phyloP scores from a whole-genome alignment of 441 rosid species.

The Adansonia rubrostipa region DNA sequence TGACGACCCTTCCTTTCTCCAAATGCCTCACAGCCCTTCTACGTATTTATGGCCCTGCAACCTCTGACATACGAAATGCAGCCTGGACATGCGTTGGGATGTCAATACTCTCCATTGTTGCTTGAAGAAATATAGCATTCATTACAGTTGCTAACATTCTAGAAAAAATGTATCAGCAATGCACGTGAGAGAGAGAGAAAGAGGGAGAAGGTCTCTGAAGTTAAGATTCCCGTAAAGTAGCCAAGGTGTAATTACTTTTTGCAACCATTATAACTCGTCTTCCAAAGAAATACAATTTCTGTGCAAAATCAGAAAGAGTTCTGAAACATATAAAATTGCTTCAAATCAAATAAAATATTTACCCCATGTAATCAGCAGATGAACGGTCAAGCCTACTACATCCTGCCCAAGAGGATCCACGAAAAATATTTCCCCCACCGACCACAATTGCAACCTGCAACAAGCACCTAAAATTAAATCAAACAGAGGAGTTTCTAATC shows the following conservation, averaged over 20 bases:
- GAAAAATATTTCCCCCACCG: slow-evolving; percentile 96
- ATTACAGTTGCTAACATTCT: slow-evolving; percentile 95
- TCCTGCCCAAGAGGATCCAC: slow-evolving; percentile 93
- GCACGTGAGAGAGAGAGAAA: not conserved
- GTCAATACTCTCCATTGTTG: slow-evolving; percentile 94
- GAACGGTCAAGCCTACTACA: slow-evolving; percentile 94
- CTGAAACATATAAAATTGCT: slow-evolving; percentile 1
- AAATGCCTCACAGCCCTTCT: slow-evolving; percentile 86
- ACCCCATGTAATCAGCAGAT: slow-evolving; percentile 96
- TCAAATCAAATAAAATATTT: slow-evolving; percentile 18
- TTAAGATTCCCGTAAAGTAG: not conserved
- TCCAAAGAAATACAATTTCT: not conserved
- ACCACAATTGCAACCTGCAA: slow-evolving; percentile 91
- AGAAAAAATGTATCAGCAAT: slow-evolving; percentile 17
- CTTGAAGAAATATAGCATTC: slow-evolving; percentile 96
- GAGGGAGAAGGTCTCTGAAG: not conserved
- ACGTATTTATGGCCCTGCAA: slow-evolving; percentile 91
- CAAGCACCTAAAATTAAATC: slow-evolving; percentile 18
- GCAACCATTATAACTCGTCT: not conserved
- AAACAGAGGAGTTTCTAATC: slow-evolving; percentile 17
- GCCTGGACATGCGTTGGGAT: slow-evolving; percentile 77
- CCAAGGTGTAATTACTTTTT: not conserved
- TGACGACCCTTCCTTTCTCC: slow-evolving; percentile 94
- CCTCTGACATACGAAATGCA: slow-evolving; percentile 92
- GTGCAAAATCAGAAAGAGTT: not conserved